Percentiles rank a stretch among this genome's conserved stretches.
These are phyloP conservation scores for Pilatotrama ljubarskyi DNA, from an alignment of 768 basidiomycete species.

Conservation along the genomic window DNA sequence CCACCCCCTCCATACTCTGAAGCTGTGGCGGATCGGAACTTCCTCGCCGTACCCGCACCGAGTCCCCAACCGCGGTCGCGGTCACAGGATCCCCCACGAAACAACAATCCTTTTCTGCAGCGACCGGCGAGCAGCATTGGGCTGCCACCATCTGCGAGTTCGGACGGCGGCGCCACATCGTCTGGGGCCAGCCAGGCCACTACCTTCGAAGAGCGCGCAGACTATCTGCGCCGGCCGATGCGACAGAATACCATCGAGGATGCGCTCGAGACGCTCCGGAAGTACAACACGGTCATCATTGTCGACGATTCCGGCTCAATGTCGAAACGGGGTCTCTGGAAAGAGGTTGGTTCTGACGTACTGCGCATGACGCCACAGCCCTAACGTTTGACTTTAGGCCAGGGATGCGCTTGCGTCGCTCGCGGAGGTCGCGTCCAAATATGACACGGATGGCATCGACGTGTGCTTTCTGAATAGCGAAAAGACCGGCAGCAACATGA, in stretches of 20 bases:
- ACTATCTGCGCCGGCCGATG: constrained; percentile 18
- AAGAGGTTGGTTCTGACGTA: constrained; percentile 39
- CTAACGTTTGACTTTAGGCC: constrained; percentile 36
- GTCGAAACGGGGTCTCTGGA: constrained; percentile 45
- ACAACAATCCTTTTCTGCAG: constrained; percentile 9
- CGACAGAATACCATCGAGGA: constrained; percentile 24
- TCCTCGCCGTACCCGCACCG: constrained; percentile 1
- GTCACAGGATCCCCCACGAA: constrained; percentile 5
- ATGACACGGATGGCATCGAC: constrained; percentile 62
- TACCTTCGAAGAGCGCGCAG: constrained; percentile 8
- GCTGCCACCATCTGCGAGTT: neutral
- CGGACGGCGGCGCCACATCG: neutral
- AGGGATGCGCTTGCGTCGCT: constrained; percentile 47
- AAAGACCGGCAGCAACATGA: constrained; percentile 37
- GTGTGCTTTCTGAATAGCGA: constrained; percentile 56
- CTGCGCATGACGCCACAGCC: neutral
- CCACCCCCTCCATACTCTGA: constrained; percentile 23
- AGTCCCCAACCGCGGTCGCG: neutral
- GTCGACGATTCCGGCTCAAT: constrained; percentile 66
- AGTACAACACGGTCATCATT: constrained; percentile 58
- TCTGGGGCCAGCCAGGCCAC: neutral
- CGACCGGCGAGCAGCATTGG: constrained; percentile 5
- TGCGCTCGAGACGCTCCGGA: constrained; percentile 37
- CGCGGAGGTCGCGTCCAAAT: constrained; percentile 47
- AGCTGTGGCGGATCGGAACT: constrained; percentile 9